A percentile compares a stretch with the other conserved stretches of the same genome.
Evolutionary conservation across 768 basidiomycete genomes (phyloP).

Genomic region (Calocera cornea): DNA sequence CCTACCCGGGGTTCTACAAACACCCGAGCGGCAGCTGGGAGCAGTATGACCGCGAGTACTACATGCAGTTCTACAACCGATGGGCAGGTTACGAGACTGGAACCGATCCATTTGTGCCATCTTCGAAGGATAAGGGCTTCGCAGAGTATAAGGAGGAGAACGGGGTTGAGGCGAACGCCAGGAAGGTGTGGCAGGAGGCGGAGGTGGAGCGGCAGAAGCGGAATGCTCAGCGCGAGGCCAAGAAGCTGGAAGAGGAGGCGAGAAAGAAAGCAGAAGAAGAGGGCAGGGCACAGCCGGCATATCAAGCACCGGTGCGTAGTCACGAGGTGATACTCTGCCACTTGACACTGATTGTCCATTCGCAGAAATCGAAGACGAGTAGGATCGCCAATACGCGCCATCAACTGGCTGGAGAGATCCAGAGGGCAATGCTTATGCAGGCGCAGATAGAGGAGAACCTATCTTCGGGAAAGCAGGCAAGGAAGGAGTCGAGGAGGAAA

Average conservation of each 20-base stretch:
- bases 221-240: neutral
- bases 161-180: neutral
- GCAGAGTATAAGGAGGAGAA: neutral
- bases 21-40: slow-evolving; percentile 71
- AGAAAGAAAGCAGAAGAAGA: slow-evolving; percentile 1
- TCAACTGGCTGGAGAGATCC: neutral
- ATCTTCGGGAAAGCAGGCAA: neutral
- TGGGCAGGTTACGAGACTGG: slow-evolving; percentile 30
- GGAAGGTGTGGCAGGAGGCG: neutral
- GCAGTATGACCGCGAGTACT: slow-evolving; percentile 57
- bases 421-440: slow-evolving; percentile 1
- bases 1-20: slow-evolving; percentile 78
- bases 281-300: neutral
- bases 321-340: no score
- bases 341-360: neutral
- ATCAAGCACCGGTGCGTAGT: neutral
- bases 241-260: neutral
- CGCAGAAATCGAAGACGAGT: neutral
- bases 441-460: neutral
- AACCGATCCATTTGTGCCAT: neutral
- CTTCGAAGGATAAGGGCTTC: neutral
- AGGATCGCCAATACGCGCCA: neutral
- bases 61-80: slow-evolving; percentile 49
- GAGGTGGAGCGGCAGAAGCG: slow-evolving; percentile 1
- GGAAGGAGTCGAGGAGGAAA: neutral